phyloP scores from a whole-genome alignment of 306 rosid genomes.

The Vicia faba region DNA sequence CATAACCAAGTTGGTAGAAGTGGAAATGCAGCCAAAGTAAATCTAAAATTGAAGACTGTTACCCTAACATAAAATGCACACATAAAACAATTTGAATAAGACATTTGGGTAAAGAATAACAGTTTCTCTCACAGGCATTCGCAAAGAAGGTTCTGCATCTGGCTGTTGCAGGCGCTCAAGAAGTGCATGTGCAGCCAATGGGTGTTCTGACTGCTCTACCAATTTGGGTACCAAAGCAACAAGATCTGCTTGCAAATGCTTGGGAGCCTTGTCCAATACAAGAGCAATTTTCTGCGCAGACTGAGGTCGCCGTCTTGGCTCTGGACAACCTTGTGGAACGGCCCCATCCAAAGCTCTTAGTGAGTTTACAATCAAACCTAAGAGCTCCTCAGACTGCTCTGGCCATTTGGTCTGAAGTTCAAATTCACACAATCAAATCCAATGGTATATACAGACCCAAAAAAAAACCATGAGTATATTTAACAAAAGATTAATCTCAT shows the following conservation, averaged over 20 bases:
- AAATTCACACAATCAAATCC: conserved; percentile 41
- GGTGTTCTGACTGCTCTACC: conserved; percentile 96
- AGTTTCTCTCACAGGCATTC: conserved; percentile 74
- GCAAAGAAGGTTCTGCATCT: conserved; percentile 86
- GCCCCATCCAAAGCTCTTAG: conserved; percentile 95
- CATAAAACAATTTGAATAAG: conserved; percentile 30
- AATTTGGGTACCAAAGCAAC: conserved; percentile 90
- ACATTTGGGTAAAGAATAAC: conserved; percentile 29
- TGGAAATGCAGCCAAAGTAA: conserved; percentile 17
- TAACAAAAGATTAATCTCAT: conserved; percentile 29
- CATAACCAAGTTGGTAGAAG: conserved; percentile 12
- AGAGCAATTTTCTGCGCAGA: conserved; percentile 93
- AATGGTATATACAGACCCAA: not conserved
- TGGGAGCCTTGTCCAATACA: conserved; percentile 96
- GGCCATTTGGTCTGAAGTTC: conserved; percentile 91
- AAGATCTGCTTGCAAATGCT: conserved; percentile 88
- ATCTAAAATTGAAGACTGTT: conserved; percentile 16
- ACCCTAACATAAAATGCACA: conserved; percentile 16
- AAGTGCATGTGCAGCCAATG: conserved; percentile 91
- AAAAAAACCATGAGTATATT: not conserved
- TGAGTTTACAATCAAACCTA: conserved; percentile 95
- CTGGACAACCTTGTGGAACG: conserved; percentile 94
- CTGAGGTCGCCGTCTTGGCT: conserved; percentile 95
- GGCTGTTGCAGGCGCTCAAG: conserved; percentile 88
- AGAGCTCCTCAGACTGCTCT: conserved; percentile 97